phyloP scores from a whole-genome alignment of 2,329 filamentous ascomycete species.

The Endocalyx cinctus region DNA sequence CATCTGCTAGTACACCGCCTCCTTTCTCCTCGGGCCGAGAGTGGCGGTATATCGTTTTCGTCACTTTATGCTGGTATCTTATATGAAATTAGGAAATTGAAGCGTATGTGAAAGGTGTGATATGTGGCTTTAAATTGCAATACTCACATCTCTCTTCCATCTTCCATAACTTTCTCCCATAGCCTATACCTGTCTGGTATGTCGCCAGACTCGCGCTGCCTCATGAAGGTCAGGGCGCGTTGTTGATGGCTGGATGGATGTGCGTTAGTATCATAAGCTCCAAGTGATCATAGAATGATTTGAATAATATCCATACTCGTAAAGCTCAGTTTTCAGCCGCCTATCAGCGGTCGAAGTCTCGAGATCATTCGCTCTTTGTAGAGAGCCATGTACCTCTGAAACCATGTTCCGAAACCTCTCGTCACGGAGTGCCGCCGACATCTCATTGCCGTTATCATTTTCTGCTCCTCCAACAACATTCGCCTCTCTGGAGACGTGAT shows the following conservation, averaged over 20 bases:
- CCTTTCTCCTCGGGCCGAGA: conserved; percentile 27
- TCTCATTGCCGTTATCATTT: conserved; percentile 11
- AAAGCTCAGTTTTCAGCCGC: conserved; percentile 5
- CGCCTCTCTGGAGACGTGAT: conserved; percentile 7
- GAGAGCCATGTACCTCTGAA: conserved; percentile 6
- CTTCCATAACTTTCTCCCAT: conserved; percentile 23
- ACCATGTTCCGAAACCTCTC: conserved; percentile 8
- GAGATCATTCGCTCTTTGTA: conserved; percentile 7
- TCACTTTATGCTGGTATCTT: conserved; percentile 36
- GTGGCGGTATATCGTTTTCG: conserved; percentile 28
- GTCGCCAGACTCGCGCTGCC: conserved; percentile 31
- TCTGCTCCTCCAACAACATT: conserved; percentile 9
- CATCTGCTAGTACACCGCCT: conserved; percentile 52
- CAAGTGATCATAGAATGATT: conserved; percentile 2
- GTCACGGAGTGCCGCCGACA: background rate
- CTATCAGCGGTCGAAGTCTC: conserved; percentile 6
- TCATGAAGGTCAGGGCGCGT: conserved; percentile 33
- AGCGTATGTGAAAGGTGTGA: too few relatives aligned
- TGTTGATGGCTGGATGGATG: conserved; percentile 32
- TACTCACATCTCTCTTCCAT: conserved; percentile 23
- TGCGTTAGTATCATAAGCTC: too few relatives aligned
- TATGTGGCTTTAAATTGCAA: conserved; percentile 2
- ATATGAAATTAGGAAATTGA: too few relatives aligned
- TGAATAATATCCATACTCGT: too few relatives aligned
- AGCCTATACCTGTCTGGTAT: conserved; percentile 26